These are phyloP conservation scores for Boletus tomentosulus DNA, from an alignment of 768 basidiomycete genomes.

Conservation along the genomic window DNA sequence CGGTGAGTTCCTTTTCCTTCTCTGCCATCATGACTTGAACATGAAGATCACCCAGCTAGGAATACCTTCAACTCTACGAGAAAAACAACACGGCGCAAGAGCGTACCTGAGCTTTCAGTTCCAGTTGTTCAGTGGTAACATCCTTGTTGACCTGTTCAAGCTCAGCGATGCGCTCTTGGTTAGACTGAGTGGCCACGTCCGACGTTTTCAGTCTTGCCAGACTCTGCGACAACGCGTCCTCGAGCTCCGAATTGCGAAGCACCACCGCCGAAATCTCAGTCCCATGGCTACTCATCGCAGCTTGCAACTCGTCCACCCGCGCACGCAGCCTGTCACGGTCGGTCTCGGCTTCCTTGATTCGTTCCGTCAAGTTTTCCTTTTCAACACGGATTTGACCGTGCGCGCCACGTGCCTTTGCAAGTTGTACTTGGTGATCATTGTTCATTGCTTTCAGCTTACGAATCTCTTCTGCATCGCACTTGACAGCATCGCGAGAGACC, in stretches of 20 bases:
- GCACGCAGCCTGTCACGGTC: slow-evolving; percentile 60
- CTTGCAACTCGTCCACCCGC: slow-evolving; percentile 54
- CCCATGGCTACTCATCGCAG: slow-evolving; percentile 37
- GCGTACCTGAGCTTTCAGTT: slow-evolving; percentile 57
- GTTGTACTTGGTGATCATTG: slow-evolving; percentile 64
- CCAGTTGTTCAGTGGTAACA: slow-evolving; percentile 50
- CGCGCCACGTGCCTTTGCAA: slow-evolving; percentile 72
- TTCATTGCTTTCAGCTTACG: slow-evolving; percentile 50
- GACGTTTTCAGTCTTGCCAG: slow-evolving; percentile 66
- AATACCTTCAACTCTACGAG: neutral
- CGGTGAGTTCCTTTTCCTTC: slow-evolving; percentile 61
- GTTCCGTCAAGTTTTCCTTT: slow-evolving; percentile 69
- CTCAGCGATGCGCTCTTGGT: slow-evolving; percentile 54
- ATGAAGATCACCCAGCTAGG: slow-evolving; percentile 59
- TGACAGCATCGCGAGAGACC: slow-evolving; percentile 50
- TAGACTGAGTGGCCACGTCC: slow-evolving; percentile 61
- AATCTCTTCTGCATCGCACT: slow-evolving; percentile 67
- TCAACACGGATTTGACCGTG: slow-evolving; percentile 79
- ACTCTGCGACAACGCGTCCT: slow-evolving; percentile 71
- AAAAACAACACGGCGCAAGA: neutral
- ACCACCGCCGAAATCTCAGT: slow-evolving; percentile 46
- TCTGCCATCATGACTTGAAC: slow-evolving; percentile 49
- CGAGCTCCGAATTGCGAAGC: slow-evolving; percentile 54
- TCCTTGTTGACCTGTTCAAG: slow-evolving; percentile 62
- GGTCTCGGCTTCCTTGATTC: slow-evolving; percentile 52